These are phyloP conservation scores for Taphrina betulina DNA, from an alignment of 1,139 yeast species.

Conservation along the genomic window DNA sequence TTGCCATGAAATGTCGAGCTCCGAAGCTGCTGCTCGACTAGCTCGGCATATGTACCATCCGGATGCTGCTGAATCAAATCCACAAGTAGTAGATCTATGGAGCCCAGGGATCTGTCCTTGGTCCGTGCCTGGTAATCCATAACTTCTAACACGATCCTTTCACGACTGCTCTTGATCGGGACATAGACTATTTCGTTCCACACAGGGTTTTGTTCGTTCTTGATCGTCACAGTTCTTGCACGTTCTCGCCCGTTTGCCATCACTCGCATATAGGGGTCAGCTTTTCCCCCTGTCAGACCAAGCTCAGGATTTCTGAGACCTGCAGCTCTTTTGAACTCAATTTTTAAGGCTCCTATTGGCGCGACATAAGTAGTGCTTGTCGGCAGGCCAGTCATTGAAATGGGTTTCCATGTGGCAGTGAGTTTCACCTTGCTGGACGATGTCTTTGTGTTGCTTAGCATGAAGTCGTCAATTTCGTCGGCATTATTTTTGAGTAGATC, in stretches of 20 bases:
- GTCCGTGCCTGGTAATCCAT: constrained; percentile 83
- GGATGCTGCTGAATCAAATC: constrained; percentile 65
- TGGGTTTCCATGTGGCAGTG: constrained; percentile 81
- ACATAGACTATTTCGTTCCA: constrained; percentile 84
- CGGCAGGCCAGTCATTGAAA: constrained; percentile 57
- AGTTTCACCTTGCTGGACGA: constrained; percentile 50
- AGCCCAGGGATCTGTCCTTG: constrained; percentile 83
- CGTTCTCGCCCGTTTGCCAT: constrained; percentile 72
- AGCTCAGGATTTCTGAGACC: constrained; percentile 74
- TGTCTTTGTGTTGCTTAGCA: constrained; percentile 44
- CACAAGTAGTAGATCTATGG: constrained; percentile 65
- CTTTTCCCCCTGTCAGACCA: constrained; percentile 64
- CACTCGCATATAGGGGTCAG: constrained; percentile 87
- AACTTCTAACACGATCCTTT: constrained; percentile 76
- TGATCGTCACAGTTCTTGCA: constrained; percentile 72
- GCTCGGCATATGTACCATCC: constrained; percentile 63
- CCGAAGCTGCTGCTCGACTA: constrained; percentile 50
- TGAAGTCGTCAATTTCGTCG: constrained; percentile 77
- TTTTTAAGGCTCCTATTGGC: constrained; percentile 87
- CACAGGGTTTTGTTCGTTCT: constrained; percentile 70
- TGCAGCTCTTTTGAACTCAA: constrained; percentile 67
- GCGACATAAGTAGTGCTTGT: constrained; percentile 80
- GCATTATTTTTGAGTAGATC: constrained; percentile 74
- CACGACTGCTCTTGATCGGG: constrained; percentile 77
- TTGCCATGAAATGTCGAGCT: constrained; percentile 61